A percentile compares a stretch with the other conserved stretches of the same genome.
Evolutionary conservation across 106 monocot genomes (phyloP).

Genomic region (Dendrobium nobile): DNA sequence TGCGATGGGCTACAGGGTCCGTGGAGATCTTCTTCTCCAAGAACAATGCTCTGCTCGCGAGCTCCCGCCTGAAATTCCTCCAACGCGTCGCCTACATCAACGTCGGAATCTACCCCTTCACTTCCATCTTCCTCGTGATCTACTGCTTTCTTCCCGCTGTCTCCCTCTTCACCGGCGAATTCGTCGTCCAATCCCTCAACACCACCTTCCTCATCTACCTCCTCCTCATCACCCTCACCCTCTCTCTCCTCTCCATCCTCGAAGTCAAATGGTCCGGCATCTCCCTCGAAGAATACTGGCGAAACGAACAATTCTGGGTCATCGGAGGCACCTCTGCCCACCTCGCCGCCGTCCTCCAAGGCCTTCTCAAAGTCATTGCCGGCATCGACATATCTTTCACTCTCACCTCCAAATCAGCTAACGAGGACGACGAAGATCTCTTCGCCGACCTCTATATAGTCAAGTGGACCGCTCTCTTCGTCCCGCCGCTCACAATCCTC

Average conservation of each 20-base stretch:
- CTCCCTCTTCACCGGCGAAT: constrained; percentile 78
- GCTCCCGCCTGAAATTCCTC: constrained; percentile 64
- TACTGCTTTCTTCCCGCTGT: constrained; percentile 89
- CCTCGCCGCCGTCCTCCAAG: constrained; percentile 72
- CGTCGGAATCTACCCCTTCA: constrained; percentile 94
- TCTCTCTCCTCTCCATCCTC: constrained; percentile 61
- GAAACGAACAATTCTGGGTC: constrained; percentile 94
- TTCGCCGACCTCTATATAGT: constrained; percentile 6
- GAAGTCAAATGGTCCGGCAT: constrained; percentile 92
- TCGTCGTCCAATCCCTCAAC: constrained; percentile 70
- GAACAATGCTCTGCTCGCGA: constrained; percentile 69
- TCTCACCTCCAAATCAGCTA: constrained; percentile 6
- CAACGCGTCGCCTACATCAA: constrained; percentile 87
- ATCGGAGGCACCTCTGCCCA: constrained; percentile 91
- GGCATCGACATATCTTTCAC: constrained; percentile 12
- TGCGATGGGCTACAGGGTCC: constrained; percentile 87
- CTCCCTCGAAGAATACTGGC: constrained; percentile 77
- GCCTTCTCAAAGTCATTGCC: constrained; percentile 13
- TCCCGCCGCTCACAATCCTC: constrained; percentile 12
- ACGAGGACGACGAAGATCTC: constrained; percentile 5
- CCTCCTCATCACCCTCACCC: constrained; percentile 66
- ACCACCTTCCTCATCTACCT: constrained; percentile 74
- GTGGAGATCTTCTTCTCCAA: constrained; percentile 90
- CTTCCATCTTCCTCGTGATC: constrained; percentile 75
- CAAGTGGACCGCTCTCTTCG: constrained; percentile 8